A percentile compares a stretch with the other conserved stretches of the same genome.
Conservation (phyloP, 495 filamentous ascomycete genomes). For the Trichoderma asperelloides region DNA sequence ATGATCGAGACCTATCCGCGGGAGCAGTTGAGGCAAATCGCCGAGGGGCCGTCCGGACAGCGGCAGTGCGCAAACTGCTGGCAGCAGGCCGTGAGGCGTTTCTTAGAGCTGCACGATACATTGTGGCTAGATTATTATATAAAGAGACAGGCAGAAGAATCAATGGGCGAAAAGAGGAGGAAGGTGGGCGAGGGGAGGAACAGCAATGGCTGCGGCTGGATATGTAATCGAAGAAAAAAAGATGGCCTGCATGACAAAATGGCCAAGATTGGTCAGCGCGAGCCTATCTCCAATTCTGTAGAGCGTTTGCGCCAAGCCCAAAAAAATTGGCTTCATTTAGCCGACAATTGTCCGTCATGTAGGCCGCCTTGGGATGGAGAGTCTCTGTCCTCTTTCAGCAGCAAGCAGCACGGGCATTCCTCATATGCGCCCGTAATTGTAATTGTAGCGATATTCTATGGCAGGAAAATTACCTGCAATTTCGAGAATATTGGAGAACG, state of each 20-base stretch:
- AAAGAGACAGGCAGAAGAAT: constrained; percentile 8
- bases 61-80: not conserved
- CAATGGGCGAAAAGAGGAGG: constrained; percentile 12
- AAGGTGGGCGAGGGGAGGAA: constrained; percentile 8
- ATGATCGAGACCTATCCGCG: constrained; percentile 58
- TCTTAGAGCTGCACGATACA: constrained; percentile 51
- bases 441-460: no score
- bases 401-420: no score
- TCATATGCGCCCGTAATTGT: no score
- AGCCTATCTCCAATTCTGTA: constrained; percentile 15
- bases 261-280: constrained; percentile 16
- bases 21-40: constrained; percentile 68
- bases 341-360: not conserved
- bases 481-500: no score
- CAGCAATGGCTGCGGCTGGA: not conserved
- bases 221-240: constrained; percentile 7
- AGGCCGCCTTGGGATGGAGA: not conserved
- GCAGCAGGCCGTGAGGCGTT: constrained; percentile 2
- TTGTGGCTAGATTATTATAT: constrained; percentile 23
- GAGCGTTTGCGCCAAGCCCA: not conserved
- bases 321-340: not conserved
- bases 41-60: constrained; percentile 22
- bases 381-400: no score
- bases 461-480: no score
- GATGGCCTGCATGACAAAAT: constrained; percentile 3